Percentiles rank a stretch among this genome's conserved stretches.
phyloP scores from a whole-genome alignment of 2,329 filamentous ascomycete species.

The Chaetomiaceae sp. region DNA sequence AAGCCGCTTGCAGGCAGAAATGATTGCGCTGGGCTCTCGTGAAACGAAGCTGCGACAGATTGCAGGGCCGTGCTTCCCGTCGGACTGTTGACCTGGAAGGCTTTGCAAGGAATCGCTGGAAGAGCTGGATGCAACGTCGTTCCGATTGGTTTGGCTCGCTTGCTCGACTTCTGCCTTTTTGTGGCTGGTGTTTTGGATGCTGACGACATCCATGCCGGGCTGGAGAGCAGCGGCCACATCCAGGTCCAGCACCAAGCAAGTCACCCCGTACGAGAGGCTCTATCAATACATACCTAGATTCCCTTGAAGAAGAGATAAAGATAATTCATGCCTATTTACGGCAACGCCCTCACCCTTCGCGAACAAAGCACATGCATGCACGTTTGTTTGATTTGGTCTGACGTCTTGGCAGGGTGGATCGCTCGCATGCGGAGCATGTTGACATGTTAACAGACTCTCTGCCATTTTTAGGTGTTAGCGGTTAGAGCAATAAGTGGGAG shows the following conservation, averaged over 20 bases:
- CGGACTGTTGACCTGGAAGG: not conserved
- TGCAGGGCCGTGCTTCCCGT: not conserved
- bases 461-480: too few relatives aligned
- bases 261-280: too few relatives aligned
- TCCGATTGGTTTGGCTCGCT: not conserved
- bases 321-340: not conserved
- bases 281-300: too few relatives aligned
- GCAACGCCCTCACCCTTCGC: not conserved
- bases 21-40: conserved; percentile 18
- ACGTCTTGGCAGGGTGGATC: not conserved
- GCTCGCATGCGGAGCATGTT: not conserved
- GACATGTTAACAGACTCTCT: not conserved
- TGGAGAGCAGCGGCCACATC: not conserved
- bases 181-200: not conserved
- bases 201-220: not conserved
- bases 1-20: not conserved
- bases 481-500: not conserved
- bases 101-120: not conserved
- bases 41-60: conserved; percentile 27
- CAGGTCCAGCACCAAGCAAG: not conserved
- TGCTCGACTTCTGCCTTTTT: not conserved
- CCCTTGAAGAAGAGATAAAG: not conserved
- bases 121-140: not conserved
- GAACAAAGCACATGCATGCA: conserved; percentile 2
- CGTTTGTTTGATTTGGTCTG: not conserved